Base-by-base conservation (phyloP, 768 basidiomycete genomes). In the Boletus pseudo-olivaceus region DNA sequence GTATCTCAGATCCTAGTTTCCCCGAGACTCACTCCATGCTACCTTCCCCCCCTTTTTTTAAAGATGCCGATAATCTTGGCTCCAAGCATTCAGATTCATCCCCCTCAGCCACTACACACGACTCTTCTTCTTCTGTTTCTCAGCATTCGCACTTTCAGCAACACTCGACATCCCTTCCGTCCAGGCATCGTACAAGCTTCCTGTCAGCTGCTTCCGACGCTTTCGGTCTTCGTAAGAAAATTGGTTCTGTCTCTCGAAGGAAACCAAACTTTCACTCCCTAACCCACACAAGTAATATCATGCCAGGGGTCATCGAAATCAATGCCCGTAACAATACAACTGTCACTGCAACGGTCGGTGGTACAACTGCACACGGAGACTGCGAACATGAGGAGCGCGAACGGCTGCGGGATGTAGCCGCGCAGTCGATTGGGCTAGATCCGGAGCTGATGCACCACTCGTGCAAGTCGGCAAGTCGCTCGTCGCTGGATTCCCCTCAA, bases 281-380 rank as follows among this genome's bases (percentile, higher is more conserved):
- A 20, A 48, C 63, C 15, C 51, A 69, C 34, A 62, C 75, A n/a
- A 70, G 65, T 49, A 75, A 76, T 20, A 67, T 85, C 39, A 72
- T 87, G 47, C 81, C 87, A 17, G 87, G 81, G 37, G 85, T 90
- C 47, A 86, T 91, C 53, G 88, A 91, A 66, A 89, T 91, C 47
- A 77, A 72, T 44, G 82, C 81, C 9, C 74, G 69, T 71, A 54
- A 63, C 49, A 56, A 61, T 53, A 49, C 58, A 1, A 54, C 55
- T 1, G 26, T 63, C 49, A 57, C 65, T 26, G 45, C 67, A 5
- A 47, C 55, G 0, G 4, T 61, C 3, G 43, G 71, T 43, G 72
- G 75, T 4, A 39, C 63, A 19, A 51, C 46, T 8, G 29, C 64
- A 3, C 60, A 64, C 49, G 57, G 14, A 44, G 82, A 87, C 58